Conservation (phyloP, 73 alveolate genomes). For the Paramecium tetraurelia region DNA sequence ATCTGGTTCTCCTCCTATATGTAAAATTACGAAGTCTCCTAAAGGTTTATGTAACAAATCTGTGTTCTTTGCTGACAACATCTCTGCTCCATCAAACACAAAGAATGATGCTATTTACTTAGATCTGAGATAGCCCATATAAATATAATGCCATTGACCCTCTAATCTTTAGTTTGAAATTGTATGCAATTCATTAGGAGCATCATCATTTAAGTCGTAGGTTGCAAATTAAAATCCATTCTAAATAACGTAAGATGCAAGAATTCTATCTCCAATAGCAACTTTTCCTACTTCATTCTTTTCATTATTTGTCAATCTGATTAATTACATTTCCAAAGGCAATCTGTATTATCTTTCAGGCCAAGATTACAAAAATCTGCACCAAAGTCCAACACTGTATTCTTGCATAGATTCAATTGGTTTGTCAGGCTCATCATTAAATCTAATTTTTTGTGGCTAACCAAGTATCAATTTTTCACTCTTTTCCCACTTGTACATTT, state of each 20-base stretch:
- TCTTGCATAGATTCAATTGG: slow-evolving; percentile 4
- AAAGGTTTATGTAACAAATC: slow-evolving; percentile 16
- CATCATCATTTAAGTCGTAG: slow-evolving; percentile 14
- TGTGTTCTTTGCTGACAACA: not conserved
- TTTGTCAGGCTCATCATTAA: not conserved
- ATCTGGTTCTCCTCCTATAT: not conserved
- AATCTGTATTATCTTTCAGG: slow-evolving; percentile 8
- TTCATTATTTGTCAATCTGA: not conserved
- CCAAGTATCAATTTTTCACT: not conserved
- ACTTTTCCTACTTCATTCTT: not conserved
- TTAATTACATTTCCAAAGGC: not conserved
- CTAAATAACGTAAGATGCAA: not conserved
- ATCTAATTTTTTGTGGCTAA: not conserved
- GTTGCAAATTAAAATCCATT: not conserved
- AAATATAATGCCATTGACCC: slow-evolving; percentile 23
- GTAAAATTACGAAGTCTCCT: slow-evolving; percentile 6
- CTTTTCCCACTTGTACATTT: not conserved
- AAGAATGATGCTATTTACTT: not conserved
- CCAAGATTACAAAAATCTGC: not conserved
- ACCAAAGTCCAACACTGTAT: slow-evolving; percentile 34
- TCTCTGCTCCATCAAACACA: not conserved
- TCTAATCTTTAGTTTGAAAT: not conserved
- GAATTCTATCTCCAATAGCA: slow-evolving; percentile 16
- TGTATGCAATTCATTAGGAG: slow-evolving; percentile 29
- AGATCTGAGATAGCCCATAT: not conserved